Base-by-base conservation (phyloP, 164 flowering plant species). In the Buxus sempervirens region DNA sequence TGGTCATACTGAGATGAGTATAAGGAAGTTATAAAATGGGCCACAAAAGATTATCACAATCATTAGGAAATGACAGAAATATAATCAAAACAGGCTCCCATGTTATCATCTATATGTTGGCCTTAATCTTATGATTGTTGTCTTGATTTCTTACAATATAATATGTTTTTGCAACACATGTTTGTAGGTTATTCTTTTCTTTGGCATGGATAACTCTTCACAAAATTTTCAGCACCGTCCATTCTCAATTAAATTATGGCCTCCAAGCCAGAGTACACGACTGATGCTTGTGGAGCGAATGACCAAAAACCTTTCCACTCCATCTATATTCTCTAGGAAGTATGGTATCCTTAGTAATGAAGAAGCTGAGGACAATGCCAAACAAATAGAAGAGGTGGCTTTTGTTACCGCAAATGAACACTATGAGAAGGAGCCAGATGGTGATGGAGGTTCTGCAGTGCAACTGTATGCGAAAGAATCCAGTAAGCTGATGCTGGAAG, bases 401-500 rank as follows among this genome's bases (percentile, higher is more conserved):
- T 96, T 88, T 77, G 65, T 72, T 67, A 63, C 87, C 70, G 97
- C 99, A 15, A 82, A 80, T 63, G 75, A 83, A 57, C 83, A 86
- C 66, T 80, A 85, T 70, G 97, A 87, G 58, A 84, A 87, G 60
- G 95, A 88, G 77, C 97, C 96, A 20, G 98, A 93, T 82, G 97
- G 98, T 66, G 98, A 96, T 84, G 99, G 99, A 54, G 77, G 90
- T 65, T 89, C 95, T 64, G 97, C 97, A 14, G 95, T 93, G 59
- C 99, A 96, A 78, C 85, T 86, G 54, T 96, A 96, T 82, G 99
- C 99, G 60, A 86, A 76, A 75, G 97, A 93, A 69, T 90, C 91
- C 74, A 93, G 98, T 68, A 89, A 83, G 72, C 93, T 84, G 20
- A 79, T 90, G 59, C 72, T 96, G 67, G 96, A 88, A 63, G 88